Conservation (phyloP, 2,329 filamentous ascomycete species). For the Trichoderma koningiopsis region DNA sequence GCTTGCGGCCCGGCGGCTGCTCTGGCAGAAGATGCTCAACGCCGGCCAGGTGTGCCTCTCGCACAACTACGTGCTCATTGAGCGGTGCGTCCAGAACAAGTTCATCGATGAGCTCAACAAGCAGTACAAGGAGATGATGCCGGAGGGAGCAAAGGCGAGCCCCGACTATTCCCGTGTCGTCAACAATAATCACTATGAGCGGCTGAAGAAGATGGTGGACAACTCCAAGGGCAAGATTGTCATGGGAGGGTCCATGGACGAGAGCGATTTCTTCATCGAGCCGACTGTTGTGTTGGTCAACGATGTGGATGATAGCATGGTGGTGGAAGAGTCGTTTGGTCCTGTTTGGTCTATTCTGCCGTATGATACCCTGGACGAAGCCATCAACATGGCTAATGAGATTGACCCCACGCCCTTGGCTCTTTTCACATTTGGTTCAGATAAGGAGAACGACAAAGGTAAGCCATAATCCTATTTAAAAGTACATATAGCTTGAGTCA, state of each 20-base stretch:
- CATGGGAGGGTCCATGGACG: slow-evolving; percentile 81
- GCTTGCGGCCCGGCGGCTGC: slow-evolving; percentile 77
- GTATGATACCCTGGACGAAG: slow-evolving; percentile 78
- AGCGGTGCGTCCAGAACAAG: slow-evolving; percentile 68
- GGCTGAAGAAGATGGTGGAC: slow-evolving; percentile 91
- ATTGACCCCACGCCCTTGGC: slow-evolving; percentile 83
- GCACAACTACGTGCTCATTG: slow-evolving; percentile 89
- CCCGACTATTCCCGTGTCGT: slow-evolving; percentile 79
- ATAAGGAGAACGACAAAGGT: slow-evolving; percentile 75
- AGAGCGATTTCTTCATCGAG: slow-evolving; percentile 79
- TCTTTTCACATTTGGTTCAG: slow-evolving; percentile 82
- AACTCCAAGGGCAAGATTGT: slow-evolving; percentile 80
- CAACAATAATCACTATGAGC: slow-evolving; percentile 75
- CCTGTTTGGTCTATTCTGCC: slow-evolving; percentile 85
- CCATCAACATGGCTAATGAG: slow-evolving; percentile 77
- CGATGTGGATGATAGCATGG: slow-evolving; percentile 70
- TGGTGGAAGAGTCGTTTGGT: slow-evolving; percentile 86
- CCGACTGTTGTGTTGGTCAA: slow-evolving; percentile 89
- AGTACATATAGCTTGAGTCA: background rate
- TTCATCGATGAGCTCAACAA: slow-evolving; percentile 76
- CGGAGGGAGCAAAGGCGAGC: slow-evolving; percentile 75
- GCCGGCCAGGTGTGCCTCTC: slow-evolving; percentile 90
- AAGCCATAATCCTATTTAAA: slow-evolving; percentile 34
- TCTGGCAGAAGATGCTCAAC: slow-evolving; percentile 88
- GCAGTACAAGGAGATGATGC: slow-evolving; percentile 77